Evolutionary conservation across 176 grass and related monocot genomes (phyloP).

Genomic region (Avena atlantica): DNA sequence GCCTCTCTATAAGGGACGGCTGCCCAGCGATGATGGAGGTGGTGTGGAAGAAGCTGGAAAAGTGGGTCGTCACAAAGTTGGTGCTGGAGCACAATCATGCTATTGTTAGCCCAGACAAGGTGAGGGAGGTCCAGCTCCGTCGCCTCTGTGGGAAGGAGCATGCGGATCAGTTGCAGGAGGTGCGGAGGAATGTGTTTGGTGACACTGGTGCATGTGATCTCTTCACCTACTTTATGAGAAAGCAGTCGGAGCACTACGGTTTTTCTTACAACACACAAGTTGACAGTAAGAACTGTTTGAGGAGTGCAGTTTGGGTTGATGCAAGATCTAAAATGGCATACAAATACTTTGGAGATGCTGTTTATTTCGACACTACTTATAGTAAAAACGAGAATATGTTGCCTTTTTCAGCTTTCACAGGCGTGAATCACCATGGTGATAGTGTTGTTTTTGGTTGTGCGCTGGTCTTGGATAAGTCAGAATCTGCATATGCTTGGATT

Average conservation of each 20-base stretch:
- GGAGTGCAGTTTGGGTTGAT: slow-evolving; percentile 89
- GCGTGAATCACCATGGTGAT: slow-evolving; percentile 86
- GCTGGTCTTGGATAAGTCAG: slow-evolving; percentile 74
- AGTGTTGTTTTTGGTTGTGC: slow-evolving; percentile 86
- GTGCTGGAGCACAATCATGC: slow-evolving; percentile 88
- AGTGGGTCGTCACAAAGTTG: slow-evolving; percentile 80
- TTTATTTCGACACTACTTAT: slow-evolving; percentile 87
- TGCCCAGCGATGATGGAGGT: slow-evolving; percentile 99
- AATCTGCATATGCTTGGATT: slow-evolving; percentile 76
- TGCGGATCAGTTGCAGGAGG: slow-evolving; percentile 66
- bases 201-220: slow-evolving; percentile 65
- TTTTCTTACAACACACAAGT: slow-evolving; percentile 81
- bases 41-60: slow-evolving; percentile 63
- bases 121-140: slow-evolving; percentile 69
- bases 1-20: slow-evolving; percentile 85
- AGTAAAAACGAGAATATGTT: slow-evolving; percentile 77
- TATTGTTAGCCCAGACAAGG: slow-evolving; percentile 74
- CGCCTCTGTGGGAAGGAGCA: slow-evolving; percentile 73
- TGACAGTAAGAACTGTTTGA: slow-evolving; percentile 78
- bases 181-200: slow-evolving; percentile 75
- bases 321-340: slow-evolving; percentile 86
- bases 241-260: slow-evolving; percentile 74
- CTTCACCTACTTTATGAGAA: slow-evolving; percentile 73
- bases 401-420: slow-evolving; percentile 81
- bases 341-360: slow-evolving; percentile 84